Base-by-base conservation (phyloP, 2,329 filamentous ascomycete species). In the Akanthomyces dipterigenus region DNA sequence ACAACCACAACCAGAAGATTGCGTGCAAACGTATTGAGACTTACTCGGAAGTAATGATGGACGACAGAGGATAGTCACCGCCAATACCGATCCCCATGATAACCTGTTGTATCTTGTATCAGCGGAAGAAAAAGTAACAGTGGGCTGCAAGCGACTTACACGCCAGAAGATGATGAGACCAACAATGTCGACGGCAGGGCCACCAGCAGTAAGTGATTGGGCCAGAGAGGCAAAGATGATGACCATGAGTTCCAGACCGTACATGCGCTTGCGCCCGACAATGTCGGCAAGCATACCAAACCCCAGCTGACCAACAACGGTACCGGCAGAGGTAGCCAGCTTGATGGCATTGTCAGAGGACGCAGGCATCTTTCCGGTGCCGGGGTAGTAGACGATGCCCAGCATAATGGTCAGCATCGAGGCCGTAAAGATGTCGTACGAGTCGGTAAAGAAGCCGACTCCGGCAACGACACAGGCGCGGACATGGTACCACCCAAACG, bases 391-490 rank as follows among this genome's bases (percentile, higher is more conserved):
- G 66, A 92, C 89, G 54, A 93, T 85, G 46, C 90, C 90, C 55
- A 93, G 73, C 88, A 93, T 91, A 64, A 83, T 81, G 31, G 88
- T 90, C 65, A 88, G 78, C 70, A 91, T 78, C 65, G 86, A 88
- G 67, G 89, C 88, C 70, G 88, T 86, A 73, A 95, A 95, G 77
- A 92, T 90, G 70, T 89, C 87, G 75, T 93, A 93, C 3, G 89
- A 89, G 71, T 93, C 91, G 18, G 90, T 93, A 76, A 95, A 95
- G 84, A 96, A 95, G 67, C 90, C 91, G 64, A 93, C 88, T 68
- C 91, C 90, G 34, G 90, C 90, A 26, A 93, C 90, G 9, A 90
- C 76, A 59, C 90, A 83, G 62, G 90, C 88, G 45, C 90, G 84
- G 62, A 93, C 84, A 70, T 95, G 90, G 71, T 92, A 91, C 89